Base-by-base conservation (phyloP, 257 asterid species). In the Penstemon davidsonii region DNA sequence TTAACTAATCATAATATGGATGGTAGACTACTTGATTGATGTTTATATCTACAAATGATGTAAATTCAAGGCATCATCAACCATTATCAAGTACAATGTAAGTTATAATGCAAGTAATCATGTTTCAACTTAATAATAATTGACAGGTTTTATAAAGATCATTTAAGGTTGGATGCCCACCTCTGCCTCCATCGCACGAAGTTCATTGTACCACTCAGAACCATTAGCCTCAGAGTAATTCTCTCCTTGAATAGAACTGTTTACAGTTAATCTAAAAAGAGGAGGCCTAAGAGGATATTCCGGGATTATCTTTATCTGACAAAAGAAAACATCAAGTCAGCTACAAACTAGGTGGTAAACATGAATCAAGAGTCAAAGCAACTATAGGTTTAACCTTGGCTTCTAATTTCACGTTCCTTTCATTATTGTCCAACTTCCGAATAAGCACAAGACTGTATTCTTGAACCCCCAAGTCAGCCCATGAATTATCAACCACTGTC, bases 281-380 rank as follows among this genome's bases (percentile, higher is more conserved):
- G 99, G 99, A 37, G 97, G 96, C 76, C 97, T 83, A 45, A 91
- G 82, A 64, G 99, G 99, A 85, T 91, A 88, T 78, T 94, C 99
- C 73, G 52, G 37, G 68, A 91, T 87, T 70, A 94, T 74, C 78
- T 81, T 87, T 56, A 94, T 78, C 99, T 94, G 93, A 67, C 9
- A 71, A 55, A 66, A 60, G 18, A 58, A 40, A 13, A 8, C 50
- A 36, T 47, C 43, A 7, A 56, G 66, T n/a, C 54, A 18, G 64
- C 18, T 12, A 72, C 51, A 41, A 67, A 15, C 11, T 43, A 46
- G 46, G 56, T 7, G 38, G 61, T 6, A 11, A 62, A 69, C 10
- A 64, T 50, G 54, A 73, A 72, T 45, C 37, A 55, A 55, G 54
- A 25, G 64, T 64, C 56, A 63, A 70, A 56, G 53, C 58, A 66